phyloP scores from a whole-genome alignment of 2,329 filamentous ascomycete species.

The Xylariaceae sp. region DNA sequence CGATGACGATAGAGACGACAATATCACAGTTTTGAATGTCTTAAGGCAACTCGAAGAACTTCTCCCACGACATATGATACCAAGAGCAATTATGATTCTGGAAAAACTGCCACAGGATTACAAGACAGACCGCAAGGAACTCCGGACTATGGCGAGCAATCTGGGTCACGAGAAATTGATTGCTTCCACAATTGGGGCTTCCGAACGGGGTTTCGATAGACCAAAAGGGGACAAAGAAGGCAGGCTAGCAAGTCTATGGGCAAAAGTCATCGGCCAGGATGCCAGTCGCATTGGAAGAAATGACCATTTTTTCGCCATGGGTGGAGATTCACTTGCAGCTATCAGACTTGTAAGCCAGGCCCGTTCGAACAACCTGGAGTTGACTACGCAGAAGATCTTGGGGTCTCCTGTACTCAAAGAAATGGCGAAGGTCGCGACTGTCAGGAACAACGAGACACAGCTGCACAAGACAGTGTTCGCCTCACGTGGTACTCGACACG shows the following conservation, averaged over 20 bases:
- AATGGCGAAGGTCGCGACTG: not conserved
- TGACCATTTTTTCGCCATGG: not conserved
- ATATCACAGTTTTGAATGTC: not conserved
- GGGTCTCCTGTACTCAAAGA: not conserved
- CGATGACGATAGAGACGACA: not conserved
- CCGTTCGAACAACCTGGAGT: not conserved
- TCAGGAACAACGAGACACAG: not conserved
- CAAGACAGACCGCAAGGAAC: constrained; percentile 2
- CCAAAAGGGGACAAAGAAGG: constrained; percentile 1
- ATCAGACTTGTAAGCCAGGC: constrained; percentile 1
- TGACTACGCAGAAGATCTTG: constrained; percentile 3
- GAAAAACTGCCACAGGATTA: constrained; percentile 3
- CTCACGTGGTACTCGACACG: not conserved
- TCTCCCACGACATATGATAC: constrained; percentile 2
- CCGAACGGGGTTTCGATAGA: not conserved
- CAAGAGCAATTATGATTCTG: constrained; percentile 1
- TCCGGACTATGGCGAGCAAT: constrained; percentile 1
- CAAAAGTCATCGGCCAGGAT: not conserved
- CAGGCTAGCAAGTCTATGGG: constrained; percentile 1
- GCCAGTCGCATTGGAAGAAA: constrained; percentile 1
- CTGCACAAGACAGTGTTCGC: not conserved
- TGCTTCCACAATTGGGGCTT: not conserved
- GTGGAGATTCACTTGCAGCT: constrained; percentile 3
- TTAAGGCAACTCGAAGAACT: not conserved
- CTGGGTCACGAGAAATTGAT: constrained; percentile 1